These are phyloP conservation scores for Trifolium repens DNA, from an alignment of 306 rosid species.

Conservation along the genomic window DNA sequence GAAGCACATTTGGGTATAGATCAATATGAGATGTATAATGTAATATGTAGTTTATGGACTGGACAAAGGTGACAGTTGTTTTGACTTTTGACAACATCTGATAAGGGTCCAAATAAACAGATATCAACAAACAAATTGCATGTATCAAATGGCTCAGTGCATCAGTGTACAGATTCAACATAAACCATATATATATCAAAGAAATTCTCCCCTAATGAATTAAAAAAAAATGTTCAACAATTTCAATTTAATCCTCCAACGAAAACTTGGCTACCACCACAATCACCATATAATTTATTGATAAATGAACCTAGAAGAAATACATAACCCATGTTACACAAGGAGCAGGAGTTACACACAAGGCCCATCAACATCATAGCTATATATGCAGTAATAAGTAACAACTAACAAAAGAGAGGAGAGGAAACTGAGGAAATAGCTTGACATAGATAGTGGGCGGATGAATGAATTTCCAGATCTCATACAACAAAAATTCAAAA, in stretches of 20 bases:
- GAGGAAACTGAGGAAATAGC: background rate
- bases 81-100: conserved; percentile 15
- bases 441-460: background rate
- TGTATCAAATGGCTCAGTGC: conserved; percentile 2
- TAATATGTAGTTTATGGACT: background rate
- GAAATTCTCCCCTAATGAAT: background rate
- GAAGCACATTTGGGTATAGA: background rate
- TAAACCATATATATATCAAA: conserved; percentile 12
- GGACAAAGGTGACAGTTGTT: conserved; percentile 16
- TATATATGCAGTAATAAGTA: background rate
- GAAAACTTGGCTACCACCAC: background rate
- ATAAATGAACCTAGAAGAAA: conserved; percentile 1
- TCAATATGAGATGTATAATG: conserved; percentile 13
- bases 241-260: conserved; percentile 13
- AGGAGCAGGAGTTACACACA: conserved; percentile 6
- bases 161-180: background rate
- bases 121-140: conserved; percentile 26
- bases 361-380: conserved; percentile 17
- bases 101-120: background rate
- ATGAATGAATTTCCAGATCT: conserved; percentile 19
- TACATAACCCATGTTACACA: conserved; percentile 16
- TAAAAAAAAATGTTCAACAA: conserved; percentile 22
- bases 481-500: background rate
- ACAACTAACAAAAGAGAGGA: background rate
- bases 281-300: background rate